A percentile compares a stretch with the other conserved stretches of the same genome.
These are phyloP conservation scores for Daldinia sp. DNA, from an alignment of 2,329 filamentous ascomycete genomes.

Conservation along the genomic window DNA sequence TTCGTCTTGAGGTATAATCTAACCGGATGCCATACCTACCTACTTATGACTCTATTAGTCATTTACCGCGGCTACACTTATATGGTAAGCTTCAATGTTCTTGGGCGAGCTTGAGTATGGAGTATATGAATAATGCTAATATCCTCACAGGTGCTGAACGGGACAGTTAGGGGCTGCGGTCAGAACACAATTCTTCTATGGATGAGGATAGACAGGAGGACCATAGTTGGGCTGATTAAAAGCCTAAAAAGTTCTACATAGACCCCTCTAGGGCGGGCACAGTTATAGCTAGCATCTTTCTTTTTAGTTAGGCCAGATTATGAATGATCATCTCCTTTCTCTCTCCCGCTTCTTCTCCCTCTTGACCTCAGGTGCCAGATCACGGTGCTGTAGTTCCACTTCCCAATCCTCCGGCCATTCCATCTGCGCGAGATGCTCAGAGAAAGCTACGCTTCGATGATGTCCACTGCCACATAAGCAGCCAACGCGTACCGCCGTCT, in stretches of 20 bases:
- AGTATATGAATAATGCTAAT: not conserved
- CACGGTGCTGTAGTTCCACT: slow-evolving; percentile 15
- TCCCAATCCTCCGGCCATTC: slow-evolving; percentile 20
- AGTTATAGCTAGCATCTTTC: too few species aligned
- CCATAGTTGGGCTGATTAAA: not conserved
- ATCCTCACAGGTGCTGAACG: not conserved
- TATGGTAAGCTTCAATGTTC: not conserved
- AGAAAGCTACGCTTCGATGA: slow-evolving; percentile 21
- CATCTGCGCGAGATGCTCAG: slow-evolving; percentile 21
- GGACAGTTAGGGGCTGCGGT: not conserved
- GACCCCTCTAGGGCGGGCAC: too few species aligned
- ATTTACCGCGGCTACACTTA: not conserved
- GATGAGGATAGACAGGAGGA: not conserved
- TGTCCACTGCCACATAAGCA: slow-evolving; percentile 23
- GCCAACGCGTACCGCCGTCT: slow-evolving; percentile 5
- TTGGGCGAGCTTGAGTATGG: not conserved
- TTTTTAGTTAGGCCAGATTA: too few species aligned
- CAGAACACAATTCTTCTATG: not conserved
- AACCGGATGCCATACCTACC: not conserved
- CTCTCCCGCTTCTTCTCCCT: slow-evolving; percentile 12
- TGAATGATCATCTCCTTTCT: not conserved
- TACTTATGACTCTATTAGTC: not conserved
- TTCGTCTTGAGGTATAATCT: not conserved
- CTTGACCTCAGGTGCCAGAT: slow-evolving; percentile 15
- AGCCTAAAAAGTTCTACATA: not conserved